Conservation (phyloP, 139 green algal genomes). For the Micromonas commoda region DNA sequence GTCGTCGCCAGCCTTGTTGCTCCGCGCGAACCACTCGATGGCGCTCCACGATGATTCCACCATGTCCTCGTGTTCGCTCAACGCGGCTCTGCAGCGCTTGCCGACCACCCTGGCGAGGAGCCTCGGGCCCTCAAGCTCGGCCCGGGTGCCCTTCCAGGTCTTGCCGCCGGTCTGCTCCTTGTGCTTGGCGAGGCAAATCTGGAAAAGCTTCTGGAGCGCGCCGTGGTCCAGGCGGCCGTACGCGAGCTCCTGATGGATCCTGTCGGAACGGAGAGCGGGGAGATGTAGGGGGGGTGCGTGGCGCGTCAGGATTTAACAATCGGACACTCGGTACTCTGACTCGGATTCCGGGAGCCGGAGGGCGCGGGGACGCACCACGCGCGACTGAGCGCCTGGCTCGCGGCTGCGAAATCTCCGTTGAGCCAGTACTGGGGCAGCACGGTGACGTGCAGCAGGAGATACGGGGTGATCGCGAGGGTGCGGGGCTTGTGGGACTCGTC, state of each 20-base stretch:
- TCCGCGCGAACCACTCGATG: not conserved
- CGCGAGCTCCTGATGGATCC: too few species aligned
- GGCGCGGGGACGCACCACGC: not conserved
- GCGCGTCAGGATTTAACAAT: too few species aligned
- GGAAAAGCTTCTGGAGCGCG: not conserved
- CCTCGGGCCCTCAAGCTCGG: not conserved
- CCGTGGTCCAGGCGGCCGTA: not conserved
- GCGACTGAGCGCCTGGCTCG: not conserved
- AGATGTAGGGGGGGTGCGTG: too few species aligned
- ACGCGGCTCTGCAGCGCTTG: not conserved
- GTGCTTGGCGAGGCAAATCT: not conserved
- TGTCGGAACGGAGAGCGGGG: too few species aligned
- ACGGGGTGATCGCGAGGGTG: not conserved
- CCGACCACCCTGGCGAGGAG: not conserved
- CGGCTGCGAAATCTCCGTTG: not conserved
- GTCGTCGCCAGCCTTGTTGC: not conserved
- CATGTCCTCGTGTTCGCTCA: too few species aligned
- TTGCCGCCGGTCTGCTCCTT: not conserved
- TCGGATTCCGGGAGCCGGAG: too few species aligned
- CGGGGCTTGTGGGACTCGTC: not conserved
- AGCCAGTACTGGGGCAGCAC: not conserved
- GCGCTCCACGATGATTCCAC: too few species aligned
- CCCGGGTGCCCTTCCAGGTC: not conserved
- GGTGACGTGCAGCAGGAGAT: not conserved
- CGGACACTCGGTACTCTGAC: too few species aligned